Evolutionary conservation across 371 early-diverging fungal species (phyloP).

Genomic region (Thermomucor indicae-seudaticae): DNA sequence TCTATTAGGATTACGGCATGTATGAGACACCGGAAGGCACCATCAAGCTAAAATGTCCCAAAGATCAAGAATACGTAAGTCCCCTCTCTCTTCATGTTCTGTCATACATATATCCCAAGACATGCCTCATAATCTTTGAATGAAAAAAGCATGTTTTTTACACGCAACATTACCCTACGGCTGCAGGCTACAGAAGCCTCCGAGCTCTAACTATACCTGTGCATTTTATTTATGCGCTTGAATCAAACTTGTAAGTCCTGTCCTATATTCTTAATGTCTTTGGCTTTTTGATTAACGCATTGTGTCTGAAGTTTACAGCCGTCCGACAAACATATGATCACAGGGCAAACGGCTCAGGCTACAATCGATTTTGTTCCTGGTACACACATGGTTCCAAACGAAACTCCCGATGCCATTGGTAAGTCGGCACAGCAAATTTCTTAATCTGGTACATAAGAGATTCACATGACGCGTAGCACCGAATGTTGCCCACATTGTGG

Average conservation of each 20-base stretch:
- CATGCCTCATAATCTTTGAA: neutral
- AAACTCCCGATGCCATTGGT: conserved; percentile 24
- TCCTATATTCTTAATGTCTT: neutral
- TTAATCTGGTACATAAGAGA: neutral
- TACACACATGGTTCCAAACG: conserved; percentile 30
- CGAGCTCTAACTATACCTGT: conserved; percentile 8
- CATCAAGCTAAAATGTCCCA: conserved; percentile 34
- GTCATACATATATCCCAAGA: neutral
- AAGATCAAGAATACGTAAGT: conserved; percentile 34
- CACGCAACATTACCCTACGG: neutral
- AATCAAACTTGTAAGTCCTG: conserved; percentile 11
- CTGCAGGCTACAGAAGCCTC: conserved; percentile 5
- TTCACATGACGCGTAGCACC: no score
- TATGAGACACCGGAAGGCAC: conserved; percentile 35
- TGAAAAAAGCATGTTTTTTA: neutral
- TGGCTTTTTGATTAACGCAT: neutral
- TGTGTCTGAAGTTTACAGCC: conserved; percentile 1
- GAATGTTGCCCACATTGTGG: no score
- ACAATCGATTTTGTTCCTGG: conserved; percentile 19
- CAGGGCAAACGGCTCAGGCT: conserved; percentile 3
- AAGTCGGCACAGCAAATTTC: neutral
- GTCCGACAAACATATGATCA: neutral
- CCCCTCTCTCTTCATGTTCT: neutral
- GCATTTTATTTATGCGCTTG: conserved; percentile 8
- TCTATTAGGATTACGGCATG: conserved; percentile 13